Percentiles rank a stretch among this genome's conserved stretches.
phyloP scores from a whole-genome alignment of 225 moss, liverwort and hornwort genomes.

The Climacium dendroides region DNA sequence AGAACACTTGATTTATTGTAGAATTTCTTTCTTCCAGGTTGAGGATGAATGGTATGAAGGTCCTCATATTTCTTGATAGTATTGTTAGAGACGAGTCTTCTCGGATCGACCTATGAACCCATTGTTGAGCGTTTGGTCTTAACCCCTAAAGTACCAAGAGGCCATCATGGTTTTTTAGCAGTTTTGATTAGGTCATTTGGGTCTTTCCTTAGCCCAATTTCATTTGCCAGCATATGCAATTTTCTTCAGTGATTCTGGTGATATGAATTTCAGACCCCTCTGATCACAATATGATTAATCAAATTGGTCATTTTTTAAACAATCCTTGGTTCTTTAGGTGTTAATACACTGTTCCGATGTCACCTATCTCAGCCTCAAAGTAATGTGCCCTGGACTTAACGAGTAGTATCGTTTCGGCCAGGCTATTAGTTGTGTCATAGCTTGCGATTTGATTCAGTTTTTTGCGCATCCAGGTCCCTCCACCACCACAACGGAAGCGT shows the following conservation, averaged over 20 bases:
- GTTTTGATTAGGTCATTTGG: neutral
- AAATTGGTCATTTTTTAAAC: neutral
- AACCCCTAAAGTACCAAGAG: neutral
- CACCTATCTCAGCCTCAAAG: neutral
- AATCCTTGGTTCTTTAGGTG: neutral
- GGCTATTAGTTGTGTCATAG: neutral
- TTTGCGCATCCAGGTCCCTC: constrained; percentile 16
- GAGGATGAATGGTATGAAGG: neutral
- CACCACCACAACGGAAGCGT: constrained; percentile 26
- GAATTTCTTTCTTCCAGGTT: neutral
- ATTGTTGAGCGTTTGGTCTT: neutral
- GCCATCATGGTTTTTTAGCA: neutral
- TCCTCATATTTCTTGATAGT: neutral
- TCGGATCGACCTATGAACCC: neutral
- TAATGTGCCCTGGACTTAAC: neutral
- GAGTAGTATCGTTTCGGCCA: neutral
- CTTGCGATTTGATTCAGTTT: neutral
- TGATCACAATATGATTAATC: neutral
- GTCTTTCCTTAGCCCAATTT: neutral
- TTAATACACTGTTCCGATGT: neutral
- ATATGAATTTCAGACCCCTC: neutral
- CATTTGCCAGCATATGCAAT: neutral
- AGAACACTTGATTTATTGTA: neutral
- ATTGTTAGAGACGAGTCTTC: neutral
- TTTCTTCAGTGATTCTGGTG: neutral